A percentile compares a stretch with the other conserved stretches of the same genome.
These are phyloP conservation scores for Melaleuca alternifolia DNA, from an alignment of 345 rosid species.

Conservation along the genomic window DNA sequence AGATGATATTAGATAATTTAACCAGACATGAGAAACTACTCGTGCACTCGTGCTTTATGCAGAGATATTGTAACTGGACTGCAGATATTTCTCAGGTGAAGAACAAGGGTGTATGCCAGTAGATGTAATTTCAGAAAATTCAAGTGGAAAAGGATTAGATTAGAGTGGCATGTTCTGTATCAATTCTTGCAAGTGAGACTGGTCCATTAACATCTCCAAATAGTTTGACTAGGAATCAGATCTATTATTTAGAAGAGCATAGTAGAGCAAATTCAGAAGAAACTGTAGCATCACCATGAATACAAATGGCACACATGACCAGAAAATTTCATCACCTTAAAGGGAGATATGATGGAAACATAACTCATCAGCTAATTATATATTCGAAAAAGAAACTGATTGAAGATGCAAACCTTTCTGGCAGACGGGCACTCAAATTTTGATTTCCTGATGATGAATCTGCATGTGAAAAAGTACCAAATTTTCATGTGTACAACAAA, in stretches of 20 bases:
- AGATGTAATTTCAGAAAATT: not conserved
- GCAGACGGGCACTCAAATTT: slow-evolving; percentile 71
- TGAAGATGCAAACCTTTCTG: slow-evolving; percentile 60
- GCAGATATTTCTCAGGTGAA: not conserved
- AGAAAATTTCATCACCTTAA: not conserved
- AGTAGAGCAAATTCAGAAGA: not conserved
- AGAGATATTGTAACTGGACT: not conserved
- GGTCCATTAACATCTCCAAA: not conserved
- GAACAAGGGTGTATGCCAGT: not conserved
- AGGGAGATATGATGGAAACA: not conserved
- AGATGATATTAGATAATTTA: not conserved
- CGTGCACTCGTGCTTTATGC: not conserved
- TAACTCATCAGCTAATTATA: not conserved
- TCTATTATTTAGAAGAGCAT: not conserved
- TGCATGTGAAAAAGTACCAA: slow-evolving; percentile 14
- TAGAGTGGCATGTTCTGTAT: not conserved
- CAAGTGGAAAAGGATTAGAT: not conserved
- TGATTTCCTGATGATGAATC: slow-evolving; percentile 65
- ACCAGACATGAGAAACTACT: not conserved
- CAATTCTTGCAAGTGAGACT: not conserved
- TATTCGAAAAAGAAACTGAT: not conserved
- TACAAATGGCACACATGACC: not conserved
- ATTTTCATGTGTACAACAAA: not conserved
- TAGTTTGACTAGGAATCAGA: not conserved
- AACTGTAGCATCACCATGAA: not conserved